A percentile compares a stretch with the other conserved stretches of the same genome.
Evolutionary conservation across 176 grass and related monocot genomes (phyloP).

Genomic region (Saccharum officinarum): DNA sequence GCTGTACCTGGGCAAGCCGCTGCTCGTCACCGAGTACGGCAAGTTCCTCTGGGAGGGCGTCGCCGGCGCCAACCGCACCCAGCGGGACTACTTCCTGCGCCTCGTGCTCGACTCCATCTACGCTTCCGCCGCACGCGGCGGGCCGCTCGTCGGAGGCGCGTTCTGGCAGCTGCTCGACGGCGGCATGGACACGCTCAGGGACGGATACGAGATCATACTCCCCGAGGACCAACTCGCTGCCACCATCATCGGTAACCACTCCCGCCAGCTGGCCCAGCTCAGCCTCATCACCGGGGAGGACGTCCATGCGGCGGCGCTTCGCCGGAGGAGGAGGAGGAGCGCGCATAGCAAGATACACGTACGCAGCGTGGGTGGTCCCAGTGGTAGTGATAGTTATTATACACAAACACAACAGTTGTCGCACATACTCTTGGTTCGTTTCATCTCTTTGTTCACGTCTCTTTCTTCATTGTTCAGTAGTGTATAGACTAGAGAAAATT

Average conservation of each 20-base stretch:
- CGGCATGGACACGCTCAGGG: conserved; percentile 52
- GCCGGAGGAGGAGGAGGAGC: not conserved
- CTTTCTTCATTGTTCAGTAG: conserved; percentile 10
- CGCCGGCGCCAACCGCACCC: not conserved
- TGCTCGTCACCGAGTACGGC: conserved; percentile 61
- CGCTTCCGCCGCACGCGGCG: not conserved
- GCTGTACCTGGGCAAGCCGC: conserved; percentile 19
- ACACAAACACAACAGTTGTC: not conserved
- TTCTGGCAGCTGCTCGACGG: conserved; percentile 57
- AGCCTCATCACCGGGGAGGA: not conserved
- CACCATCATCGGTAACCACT: conserved; percentile 37
- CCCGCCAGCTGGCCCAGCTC: conserved; percentile 36
- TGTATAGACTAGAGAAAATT: not conserved
- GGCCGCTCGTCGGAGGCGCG: conserved; percentile 50
- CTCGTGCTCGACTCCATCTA: conserved; percentile 44
- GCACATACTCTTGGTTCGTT: not conserved
- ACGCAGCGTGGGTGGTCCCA: not conserved
- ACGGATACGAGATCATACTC: conserved; percentile 57
- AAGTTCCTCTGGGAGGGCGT: conserved; percentile 42
- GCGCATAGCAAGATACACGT: not conserved
- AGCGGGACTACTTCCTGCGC: conserved; percentile 7
- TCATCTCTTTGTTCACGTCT: not conserved
- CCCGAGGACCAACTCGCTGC: conserved; percentile 26
- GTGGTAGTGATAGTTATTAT: not conserved
- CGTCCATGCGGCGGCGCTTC: not conserved